Evolutionary conservation across 768 basidiomycete species (phyloP).

Genomic region (Tulasnella calospora): DNA sequence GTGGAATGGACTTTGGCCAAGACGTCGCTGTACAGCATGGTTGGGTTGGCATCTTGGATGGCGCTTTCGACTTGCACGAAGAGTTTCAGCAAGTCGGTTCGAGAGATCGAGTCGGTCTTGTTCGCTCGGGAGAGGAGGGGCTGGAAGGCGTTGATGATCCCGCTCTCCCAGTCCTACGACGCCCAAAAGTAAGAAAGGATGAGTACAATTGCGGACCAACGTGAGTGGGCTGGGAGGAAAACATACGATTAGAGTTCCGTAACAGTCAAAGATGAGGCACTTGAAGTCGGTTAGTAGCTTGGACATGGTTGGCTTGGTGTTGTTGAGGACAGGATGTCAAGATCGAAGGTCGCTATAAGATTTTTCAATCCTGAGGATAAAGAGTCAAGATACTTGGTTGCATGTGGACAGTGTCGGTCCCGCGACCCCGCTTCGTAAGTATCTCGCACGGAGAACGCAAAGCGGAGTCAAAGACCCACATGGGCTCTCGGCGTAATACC

Average conservation of each 20-base stretch:
- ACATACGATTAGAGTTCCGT: constrained; percentile 62
- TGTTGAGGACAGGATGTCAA: neutral
- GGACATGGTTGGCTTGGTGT: neutral
- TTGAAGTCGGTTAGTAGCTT: constrained; percentile 32
- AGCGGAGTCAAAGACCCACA: too few species aligned
- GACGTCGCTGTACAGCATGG: constrained; percentile 22
- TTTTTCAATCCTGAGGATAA: too few species aligned
- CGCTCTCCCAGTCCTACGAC: constrained; percentile 65
- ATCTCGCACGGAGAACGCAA: too few species aligned
- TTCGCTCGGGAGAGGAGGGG: constrained; percentile 44
- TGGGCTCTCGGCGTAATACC: too few species aligned
- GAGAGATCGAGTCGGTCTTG: constrained; percentile 33
- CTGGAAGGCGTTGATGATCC: constrained; percentile 52
- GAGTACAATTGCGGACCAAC: neutral
- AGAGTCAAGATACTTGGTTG: too few species aligned
- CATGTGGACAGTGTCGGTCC: too few species aligned
- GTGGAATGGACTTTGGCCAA: constrained; percentile 10
- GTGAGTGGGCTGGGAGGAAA: too few species aligned
- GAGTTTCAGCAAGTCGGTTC: neutral
- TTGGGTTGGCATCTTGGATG: constrained; percentile 16
- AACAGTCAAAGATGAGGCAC: constrained; percentile 68
- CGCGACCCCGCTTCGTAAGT: too few species aligned
- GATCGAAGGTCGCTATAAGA: neutral
- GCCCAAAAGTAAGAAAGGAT: neutral
- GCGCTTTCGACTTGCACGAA: constrained; percentile 14